Base-by-base conservation (phyloP, 1,139 yeast species). In the Candida freyschussii region DNA sequence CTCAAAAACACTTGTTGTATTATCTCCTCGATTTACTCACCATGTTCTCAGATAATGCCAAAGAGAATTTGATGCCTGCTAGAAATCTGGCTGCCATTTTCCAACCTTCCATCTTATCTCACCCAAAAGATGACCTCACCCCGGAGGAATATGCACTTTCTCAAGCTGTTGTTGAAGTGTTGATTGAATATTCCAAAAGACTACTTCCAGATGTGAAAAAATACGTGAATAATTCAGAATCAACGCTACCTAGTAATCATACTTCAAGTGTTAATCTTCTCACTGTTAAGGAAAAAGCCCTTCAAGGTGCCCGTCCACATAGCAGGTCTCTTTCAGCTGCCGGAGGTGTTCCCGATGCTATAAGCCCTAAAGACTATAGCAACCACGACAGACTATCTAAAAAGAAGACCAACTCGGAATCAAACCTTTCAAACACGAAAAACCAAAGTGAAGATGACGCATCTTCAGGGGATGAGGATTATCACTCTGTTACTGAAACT, bases 21-120 rank as follows among this genome's bases (percentile, higher is more conserved):
- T 91, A 93, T 60, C 74, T 93, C 17, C 63, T 91, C 47, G 98
- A 91, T 59, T 65, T 93, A 46, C 65, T 91, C 39, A 83, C 95
- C 9, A 75, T 87, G 65, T 94, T 91, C 45, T 85, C 89, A 32
- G 77, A 83, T 41, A 80, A 83, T 50, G 69, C 91, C 8, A 75
- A 73, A 29, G 75, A 75, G 39, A 91, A 89, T 55, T 67, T 86
- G 47, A 91, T 91, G 99, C 79, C 96, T 3, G 85, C 95, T 3
- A 75, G 91, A 47, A 91, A 93, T 54, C 65, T 91, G 45, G 95
- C 97, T 1, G 96, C 97, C 2, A 85, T 91, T 40, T 91, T 93
- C 62, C 98, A 91, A 60, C 98, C 98, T 3, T 83, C 95, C 14
- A 77, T 93, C 13, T 65, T 93, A 30, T 83, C 95, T 3, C 97